A percentile compares a stretch with the other conserved stretches of the same genome.
Conservation (phyloP, 352 stramenopile genomes). For the Phytophthora chlamydospora region DNA sequence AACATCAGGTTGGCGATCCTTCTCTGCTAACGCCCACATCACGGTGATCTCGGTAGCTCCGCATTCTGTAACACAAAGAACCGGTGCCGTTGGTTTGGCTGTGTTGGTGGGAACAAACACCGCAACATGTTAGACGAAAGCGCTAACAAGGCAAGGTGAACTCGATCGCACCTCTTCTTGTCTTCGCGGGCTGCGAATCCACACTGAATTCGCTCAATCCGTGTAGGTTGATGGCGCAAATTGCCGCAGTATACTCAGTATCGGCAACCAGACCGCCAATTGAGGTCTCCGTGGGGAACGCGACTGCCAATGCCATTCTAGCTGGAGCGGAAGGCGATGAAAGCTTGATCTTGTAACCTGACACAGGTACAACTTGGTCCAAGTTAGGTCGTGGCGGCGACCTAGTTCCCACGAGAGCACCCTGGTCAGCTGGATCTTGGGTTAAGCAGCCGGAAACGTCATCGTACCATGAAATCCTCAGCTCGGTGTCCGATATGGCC, state of each 20-base stretch:
- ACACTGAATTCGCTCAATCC: slow-evolving; percentile 60
- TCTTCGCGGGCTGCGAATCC: slow-evolving; percentile 36
- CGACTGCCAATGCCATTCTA: slow-evolving; percentile 36
- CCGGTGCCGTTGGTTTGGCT: slow-evolving; percentile 28
- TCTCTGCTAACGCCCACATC: slow-evolving; percentile 22
- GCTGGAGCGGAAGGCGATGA: slow-evolving; percentile 1
- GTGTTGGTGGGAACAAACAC: background rate
- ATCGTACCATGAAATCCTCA: slow-evolving; percentile 48
- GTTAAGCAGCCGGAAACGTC: slow-evolving; percentile 4
- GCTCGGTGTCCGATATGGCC: slow-evolving; percentile 16
- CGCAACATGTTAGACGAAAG: background rate
- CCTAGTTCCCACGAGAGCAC: slow-evolving; percentile 25
- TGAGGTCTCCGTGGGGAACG: slow-evolving; percentile 32
- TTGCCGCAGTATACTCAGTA: slow-evolving; percentile 48
- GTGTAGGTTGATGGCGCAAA: slow-evolving; percentile 65
- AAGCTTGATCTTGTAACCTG: slow-evolving; percentile 68
- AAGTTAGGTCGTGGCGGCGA: slow-evolving; percentile 30
- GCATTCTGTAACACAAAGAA: slow-evolving; percentile 8
- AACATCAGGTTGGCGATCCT: slow-evolving; percentile 15
- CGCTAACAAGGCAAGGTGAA: background rate
- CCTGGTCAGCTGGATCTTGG: background rate
- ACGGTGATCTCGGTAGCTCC: slow-evolving; percentile 24
- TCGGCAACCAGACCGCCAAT: slow-evolving; percentile 43
- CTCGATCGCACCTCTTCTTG: slow-evolving; percentile 31
- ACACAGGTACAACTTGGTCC: slow-evolving; percentile 64